A percentile compares a stretch with the other conserved stretches of the same genome.
phyloP scores from a whole-genome alignment of 139 green algal genomes.

The Trebouxia sp. region DNA sequence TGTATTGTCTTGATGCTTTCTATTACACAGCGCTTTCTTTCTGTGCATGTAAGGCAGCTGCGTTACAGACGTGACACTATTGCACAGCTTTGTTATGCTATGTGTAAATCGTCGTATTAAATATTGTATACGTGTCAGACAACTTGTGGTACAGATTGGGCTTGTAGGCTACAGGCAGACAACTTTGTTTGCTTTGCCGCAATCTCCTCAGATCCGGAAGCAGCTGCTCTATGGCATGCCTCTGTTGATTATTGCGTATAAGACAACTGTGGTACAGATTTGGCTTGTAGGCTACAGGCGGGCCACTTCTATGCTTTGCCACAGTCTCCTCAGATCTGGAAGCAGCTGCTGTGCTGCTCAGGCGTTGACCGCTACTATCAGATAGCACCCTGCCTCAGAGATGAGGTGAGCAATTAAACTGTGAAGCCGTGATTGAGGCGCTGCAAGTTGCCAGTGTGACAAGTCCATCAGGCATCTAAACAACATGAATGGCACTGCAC shows the following conservation, averaged over 20 bases:
- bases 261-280: background rate
- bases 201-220: slow-evolving; percentile 98
- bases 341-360: slow-evolving; percentile 98
- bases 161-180: slow-evolving; percentile 62
- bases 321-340: slow-evolving; percentile 98
- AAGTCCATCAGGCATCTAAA: too few relatives aligned
- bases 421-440: too few relatives aligned
- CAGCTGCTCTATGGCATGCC: too few relatives aligned
- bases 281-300: slow-evolving; percentile 50
- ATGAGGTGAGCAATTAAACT: slow-evolving; percentile 63
- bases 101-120: too few relatives aligned
- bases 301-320: slow-evolving; percentile 94
- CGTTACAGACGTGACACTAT: too few relatives aligned
- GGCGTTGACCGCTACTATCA: slow-evolving; percentile 98
- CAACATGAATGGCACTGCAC: too few relatives aligned
- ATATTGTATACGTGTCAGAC: background rate
- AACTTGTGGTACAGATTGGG: background rate
- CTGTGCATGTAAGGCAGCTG: too few relatives aligned
- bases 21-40: too few relatives aligned
- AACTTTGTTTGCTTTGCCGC: slow-evolving; percentile 94
- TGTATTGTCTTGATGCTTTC: too few relatives aligned
- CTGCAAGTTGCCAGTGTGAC: too few relatives aligned
- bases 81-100: too few relatives aligned
- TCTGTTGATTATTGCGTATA: too few relatives aligned
- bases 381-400: slow-evolving; percentile 80